These are phyloP conservation scores for Pterocarpus santalinus DNA, from an alignment of 306 rosid genomes.

Conservation along the genomic window DNA sequence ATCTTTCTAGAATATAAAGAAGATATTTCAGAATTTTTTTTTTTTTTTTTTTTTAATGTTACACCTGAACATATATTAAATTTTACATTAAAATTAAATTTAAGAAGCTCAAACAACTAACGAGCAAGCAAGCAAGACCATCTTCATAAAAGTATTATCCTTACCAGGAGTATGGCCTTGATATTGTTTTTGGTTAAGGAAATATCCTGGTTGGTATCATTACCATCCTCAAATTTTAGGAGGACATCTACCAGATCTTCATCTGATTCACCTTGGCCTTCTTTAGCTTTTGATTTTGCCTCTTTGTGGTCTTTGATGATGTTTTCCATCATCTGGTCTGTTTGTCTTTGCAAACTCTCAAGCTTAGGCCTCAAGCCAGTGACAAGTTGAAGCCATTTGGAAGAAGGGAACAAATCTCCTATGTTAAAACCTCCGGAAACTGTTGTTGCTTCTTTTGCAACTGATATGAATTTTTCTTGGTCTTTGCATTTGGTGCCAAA, in stretches of 20 bases:
- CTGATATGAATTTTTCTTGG: not conserved
- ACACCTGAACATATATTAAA: too few species aligned
- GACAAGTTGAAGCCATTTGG: not conserved
- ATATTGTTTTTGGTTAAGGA: not conserved
- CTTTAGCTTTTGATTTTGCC: not conserved
- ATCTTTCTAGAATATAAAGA: too few species aligned
- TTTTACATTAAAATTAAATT: too few species aligned
- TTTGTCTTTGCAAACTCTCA: not conserved
- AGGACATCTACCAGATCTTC: not conserved
- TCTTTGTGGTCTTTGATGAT: not conserved
- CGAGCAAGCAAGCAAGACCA: too few species aligned
- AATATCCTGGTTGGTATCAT: not conserved
- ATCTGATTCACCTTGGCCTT: not conserved
- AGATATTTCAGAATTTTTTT: too few species aligned
- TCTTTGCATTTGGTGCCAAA: conserved; percentile 5
- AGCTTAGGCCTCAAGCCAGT: not conserved
- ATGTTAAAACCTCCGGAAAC: not conserved
- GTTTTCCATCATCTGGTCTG: not conserved
- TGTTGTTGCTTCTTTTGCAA: not conserved
- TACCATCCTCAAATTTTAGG: not conserved
- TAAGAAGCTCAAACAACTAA: too few species aligned
- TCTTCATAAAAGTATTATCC: not conserved
- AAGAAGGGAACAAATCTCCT: not conserved
- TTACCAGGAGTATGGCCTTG: not conserved
- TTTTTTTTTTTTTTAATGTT: too few species aligned